These are phyloP conservation scores for Saccharomyces hybrid DNA, from an alignment of 1,139 yeast species.

Conservation along the genomic window DNA sequence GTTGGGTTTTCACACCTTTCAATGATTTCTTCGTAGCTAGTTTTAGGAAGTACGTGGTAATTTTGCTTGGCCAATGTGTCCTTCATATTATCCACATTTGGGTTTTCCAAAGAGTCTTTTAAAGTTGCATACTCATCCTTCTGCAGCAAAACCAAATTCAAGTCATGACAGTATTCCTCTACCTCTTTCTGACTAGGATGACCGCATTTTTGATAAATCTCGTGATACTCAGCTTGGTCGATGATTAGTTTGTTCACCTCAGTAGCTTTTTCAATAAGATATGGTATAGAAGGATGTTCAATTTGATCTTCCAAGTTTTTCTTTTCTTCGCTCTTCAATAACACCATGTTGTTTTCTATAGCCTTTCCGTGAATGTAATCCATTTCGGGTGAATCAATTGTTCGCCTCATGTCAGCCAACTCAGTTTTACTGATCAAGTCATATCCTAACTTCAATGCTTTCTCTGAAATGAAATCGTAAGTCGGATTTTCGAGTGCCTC, in stretches of 20 bases:
- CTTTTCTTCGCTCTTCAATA: background rate
- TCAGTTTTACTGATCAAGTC: constrained; percentile 1
- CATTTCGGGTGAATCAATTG: background rate
- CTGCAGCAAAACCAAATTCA: background rate
- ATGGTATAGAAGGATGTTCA: constrained; percentile 12
- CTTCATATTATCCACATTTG: constrained; percentile 17
- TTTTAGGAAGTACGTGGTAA: constrained; percentile 10
- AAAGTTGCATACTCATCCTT: constrained; percentile 6
- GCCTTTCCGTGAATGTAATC: background rate
- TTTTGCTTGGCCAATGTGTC: constrained; percentile 27
- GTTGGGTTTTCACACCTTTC: constrained; percentile 29
- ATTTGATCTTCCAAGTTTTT: background rate
- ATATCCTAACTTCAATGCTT: constrained; percentile 1
- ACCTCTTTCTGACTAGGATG: background rate
- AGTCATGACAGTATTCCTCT: background rate
- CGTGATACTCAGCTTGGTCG: constrained; percentile 2
- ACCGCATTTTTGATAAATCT: background rate
- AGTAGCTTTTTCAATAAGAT: constrained; percentile 22
- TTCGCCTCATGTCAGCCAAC: background rate
- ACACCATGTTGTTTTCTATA: background rate
- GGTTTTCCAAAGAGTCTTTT: constrained; percentile 8
- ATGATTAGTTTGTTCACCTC: constrained; percentile 3
- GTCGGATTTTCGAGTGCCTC: constrained; percentile 20
- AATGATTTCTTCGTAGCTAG: constrained; percentile 28
- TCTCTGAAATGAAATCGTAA: constrained; percentile 2